Evolutionary conservation across 495 filamentous ascomycete genomes (phyloP).

Genomic region (Aspergillus bertholletiae): DNA sequence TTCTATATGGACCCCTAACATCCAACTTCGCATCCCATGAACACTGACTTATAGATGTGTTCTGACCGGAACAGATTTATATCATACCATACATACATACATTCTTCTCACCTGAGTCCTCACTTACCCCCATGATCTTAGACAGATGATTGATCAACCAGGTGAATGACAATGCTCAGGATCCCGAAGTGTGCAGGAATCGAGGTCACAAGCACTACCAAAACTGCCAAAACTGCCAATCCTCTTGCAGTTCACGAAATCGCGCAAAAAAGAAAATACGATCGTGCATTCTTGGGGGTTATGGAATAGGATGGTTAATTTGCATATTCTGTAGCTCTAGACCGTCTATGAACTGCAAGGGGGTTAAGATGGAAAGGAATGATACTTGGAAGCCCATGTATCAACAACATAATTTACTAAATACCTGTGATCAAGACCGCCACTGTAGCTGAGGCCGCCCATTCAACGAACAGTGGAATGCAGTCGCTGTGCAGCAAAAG

Average conservation of each 20-base stretch:
- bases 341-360: not conserved
- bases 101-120: not conserved
- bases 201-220: not conserved
- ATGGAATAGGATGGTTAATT: not conserved
- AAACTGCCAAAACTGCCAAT: not conserved
- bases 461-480: too few relatives aligned
- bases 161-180: not conserved
- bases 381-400: not conserved
- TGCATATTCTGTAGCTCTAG: not conserved
- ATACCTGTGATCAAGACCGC: not conserved
- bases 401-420: not conserved
- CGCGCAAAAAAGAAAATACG: too few relatives aligned
- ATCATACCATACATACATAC: too few relatives aligned
- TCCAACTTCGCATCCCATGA: too few relatives aligned
- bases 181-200: not conserved
- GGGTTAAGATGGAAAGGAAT: not conserved
- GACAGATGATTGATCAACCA: not conserved
- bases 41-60: too few relatives aligned
- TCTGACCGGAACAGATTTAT: not conserved
- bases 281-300: too few relatives aligned
- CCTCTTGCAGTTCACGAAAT: not conserved
- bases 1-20: too few relatives aligned
- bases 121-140: slow-evolving; percentile 3
- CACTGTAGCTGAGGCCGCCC: too few relatives aligned
- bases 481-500: too few relatives aligned